Conservation (phyloP, 1,139 yeast genomes). For the Debaryomyces coudertii region DNA sequence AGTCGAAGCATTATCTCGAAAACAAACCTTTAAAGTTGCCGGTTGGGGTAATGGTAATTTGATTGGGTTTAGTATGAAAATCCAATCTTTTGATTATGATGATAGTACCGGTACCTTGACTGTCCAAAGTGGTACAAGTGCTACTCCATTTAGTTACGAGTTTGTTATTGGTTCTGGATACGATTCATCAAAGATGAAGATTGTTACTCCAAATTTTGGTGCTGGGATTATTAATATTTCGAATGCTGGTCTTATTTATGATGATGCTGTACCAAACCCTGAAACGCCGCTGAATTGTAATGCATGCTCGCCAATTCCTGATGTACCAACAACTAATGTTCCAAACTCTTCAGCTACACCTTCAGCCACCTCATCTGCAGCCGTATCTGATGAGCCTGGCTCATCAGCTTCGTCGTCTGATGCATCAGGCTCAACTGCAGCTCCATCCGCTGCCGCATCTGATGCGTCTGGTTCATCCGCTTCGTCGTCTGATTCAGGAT, state of each 20-base stretch:
- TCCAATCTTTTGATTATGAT: conserved; percentile 20
- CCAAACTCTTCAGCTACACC: conserved; percentile 14
- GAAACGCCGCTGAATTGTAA: conserved; percentile 15
- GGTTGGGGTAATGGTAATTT: conserved; percentile 37
- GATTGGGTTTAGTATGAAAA: conserved; percentile 26
- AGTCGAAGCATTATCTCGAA: conserved; percentile 22
- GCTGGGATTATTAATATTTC: conserved; percentile 20
- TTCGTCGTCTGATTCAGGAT: not conserved
- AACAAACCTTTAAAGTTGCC: conserved; percentile 29
- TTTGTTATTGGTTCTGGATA: conserved; percentile 30
- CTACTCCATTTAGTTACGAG: conserved; percentile 12
- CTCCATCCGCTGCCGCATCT: conserved; percentile 27
- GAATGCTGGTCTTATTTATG: conserved; percentile 11
- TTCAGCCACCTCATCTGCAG: conserved; percentile 15
- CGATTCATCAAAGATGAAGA: not conserved
- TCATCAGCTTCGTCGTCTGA: conserved; percentile 33
- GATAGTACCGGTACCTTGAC: conserved; percentile 26
- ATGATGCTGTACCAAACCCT: conserved; percentile 12
- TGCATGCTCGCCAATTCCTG: conserved; percentile 18
- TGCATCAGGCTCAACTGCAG: conserved; percentile 29
- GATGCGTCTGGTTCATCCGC: conserved; percentile 18
- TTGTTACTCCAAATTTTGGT: conserved; percentile 11
- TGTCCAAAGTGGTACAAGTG: conserved; percentile 9
- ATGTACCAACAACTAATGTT: conserved; percentile 11
- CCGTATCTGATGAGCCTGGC: not conserved